These are phyloP conservation scores for Xylaria palmicola DNA, from an alignment of 495 filamentous ascomycete genomes.

Conservation along the genomic window DNA sequence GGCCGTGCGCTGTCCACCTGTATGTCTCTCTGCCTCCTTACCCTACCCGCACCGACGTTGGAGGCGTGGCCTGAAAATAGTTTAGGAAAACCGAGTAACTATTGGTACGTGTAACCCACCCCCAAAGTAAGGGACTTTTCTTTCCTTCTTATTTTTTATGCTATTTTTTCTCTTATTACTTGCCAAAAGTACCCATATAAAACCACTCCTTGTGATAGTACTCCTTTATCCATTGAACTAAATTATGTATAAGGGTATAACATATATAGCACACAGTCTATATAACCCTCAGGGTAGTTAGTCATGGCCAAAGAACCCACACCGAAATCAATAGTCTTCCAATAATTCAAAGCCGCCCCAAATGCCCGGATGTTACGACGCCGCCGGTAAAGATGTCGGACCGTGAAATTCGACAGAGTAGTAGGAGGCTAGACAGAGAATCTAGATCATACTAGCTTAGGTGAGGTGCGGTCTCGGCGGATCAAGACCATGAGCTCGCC, in stretches of 20 bases:
- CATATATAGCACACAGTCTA: neutral
- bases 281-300: neutral
- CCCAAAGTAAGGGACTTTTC: no score
- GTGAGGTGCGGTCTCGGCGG: neutral
- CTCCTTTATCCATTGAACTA: neutral
- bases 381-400: neutral
- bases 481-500: neutral
- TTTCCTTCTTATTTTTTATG: no score
- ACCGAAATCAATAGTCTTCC: neutral
- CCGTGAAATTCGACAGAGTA: neutral
- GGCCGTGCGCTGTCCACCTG: conserved; percentile 11
- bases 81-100: neutral
- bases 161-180: no score
- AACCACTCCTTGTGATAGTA: neutral
- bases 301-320: neutral
- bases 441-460: neutral
- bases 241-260: neutral
- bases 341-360: neutral
- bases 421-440: no score
- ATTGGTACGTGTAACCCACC: no score
- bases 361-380: neutral
- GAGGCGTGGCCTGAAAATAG: neutral
- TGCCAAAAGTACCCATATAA: neutral
- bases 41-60: neutral
- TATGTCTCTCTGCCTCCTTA: neutral